Evolutionary conservation across 2,329 filamentous ascomycete species (phyloP).

Genomic region (Diaporthe sp.): DNA sequence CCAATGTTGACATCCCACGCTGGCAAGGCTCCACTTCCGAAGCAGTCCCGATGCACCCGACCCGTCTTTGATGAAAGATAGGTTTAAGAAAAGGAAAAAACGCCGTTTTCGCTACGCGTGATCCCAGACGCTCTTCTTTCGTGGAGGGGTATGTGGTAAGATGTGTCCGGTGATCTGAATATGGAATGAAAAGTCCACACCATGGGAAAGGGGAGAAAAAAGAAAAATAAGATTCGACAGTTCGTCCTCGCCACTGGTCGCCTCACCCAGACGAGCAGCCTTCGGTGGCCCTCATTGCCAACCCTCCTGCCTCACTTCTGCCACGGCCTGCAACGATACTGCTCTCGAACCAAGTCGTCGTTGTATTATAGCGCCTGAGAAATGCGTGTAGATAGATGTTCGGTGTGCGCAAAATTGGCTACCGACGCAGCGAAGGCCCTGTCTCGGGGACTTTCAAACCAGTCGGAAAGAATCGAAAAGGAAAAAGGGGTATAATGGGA

Average conservation of each 20-base stretch:
- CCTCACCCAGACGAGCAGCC: not conserved
- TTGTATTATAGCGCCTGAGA: slow-evolving; percentile 27
- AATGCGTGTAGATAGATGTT: slow-evolving; percentile 26
- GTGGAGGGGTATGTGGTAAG: slow-evolving; percentile 1
- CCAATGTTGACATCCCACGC: not conserved
- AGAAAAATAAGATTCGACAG: not conserved
- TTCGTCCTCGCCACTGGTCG: not conserved
- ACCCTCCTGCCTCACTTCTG: not conserved
- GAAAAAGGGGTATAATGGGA: slow-evolving; percentile 13
- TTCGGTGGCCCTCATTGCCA: not conserved
- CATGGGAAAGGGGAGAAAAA: not conserved
- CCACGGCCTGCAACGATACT: not conserved
- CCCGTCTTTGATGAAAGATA: slow-evolving; percentile 26
- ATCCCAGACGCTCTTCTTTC: slow-evolving; percentile 8
- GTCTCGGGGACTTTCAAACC: not conserved
- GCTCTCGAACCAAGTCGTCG: not conserved
- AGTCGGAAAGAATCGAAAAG: slow-evolving; percentile 10
- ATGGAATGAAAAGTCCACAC: not conserved
- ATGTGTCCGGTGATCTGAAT: slow-evolving; percentile 10
- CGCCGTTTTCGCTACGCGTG: slow-evolving; percentile 28
- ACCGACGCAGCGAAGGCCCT: not conserved
- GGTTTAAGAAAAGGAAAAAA: not conserved
- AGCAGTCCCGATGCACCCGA: slow-evolving; percentile 25
- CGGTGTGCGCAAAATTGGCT: slow-evolving; percentile 3
- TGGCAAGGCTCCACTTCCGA: not conserved